These are phyloP conservation scores for Wallacemonas collosoma DNA, from an alignment of 208 protist species.

Conservation along the genomic window DNA sequence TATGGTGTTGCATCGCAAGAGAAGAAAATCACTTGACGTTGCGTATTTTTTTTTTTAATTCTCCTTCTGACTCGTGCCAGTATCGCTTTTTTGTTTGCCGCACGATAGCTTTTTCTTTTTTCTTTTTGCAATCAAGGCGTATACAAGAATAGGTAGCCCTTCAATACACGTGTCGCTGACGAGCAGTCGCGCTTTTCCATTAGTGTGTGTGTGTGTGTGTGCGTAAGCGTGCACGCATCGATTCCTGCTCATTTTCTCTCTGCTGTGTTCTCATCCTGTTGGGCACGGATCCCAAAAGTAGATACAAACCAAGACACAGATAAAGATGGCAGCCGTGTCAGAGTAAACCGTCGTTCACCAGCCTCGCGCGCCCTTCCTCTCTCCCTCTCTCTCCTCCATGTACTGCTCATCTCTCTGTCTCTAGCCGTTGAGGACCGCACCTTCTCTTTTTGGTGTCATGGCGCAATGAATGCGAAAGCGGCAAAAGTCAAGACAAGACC, in stretches of 20 bases:
- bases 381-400: conserved; percentile 3
- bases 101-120: not conserved
- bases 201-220: not conserved
- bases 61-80: not conserved
- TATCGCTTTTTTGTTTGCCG: not conserved
- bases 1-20: not conserved
- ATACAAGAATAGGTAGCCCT: no score
- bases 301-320: no score
- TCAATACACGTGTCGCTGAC: no score
- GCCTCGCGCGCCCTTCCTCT: not conserved
- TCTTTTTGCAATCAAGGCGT: conserved; percentile 3
- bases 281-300: no score
- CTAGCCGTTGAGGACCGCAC: no score
- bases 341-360: no score
- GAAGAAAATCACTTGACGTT: not conserved
- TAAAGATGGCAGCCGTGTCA: no score
- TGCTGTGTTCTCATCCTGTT: no score
- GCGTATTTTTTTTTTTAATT: not conserved
- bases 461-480: not conserved
- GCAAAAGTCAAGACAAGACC: not conserved
- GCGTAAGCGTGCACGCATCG: not conserved
- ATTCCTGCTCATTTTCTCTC: no score
- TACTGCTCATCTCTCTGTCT: not conserved
- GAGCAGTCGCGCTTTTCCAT: no score
- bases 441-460: not conserved